phyloP scores from a whole-genome alignment of 2,329 filamentous ascomycete species.

The Fusarium sacchari region DNA sequence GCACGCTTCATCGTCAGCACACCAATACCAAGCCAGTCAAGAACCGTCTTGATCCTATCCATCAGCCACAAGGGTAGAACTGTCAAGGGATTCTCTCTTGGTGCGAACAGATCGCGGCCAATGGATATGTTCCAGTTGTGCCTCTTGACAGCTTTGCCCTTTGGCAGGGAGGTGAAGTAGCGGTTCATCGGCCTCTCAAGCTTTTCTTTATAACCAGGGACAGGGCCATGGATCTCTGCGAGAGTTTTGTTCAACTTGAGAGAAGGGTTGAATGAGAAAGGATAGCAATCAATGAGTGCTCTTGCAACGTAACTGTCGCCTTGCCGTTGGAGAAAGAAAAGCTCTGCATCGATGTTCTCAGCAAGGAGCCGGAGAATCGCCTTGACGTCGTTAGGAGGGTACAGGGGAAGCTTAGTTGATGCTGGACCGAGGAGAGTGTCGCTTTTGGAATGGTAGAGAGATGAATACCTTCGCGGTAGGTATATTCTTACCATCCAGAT shows the following conservation, averaged over 20 bases:
- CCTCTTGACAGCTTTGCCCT: not conserved
- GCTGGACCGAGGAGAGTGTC: not conserved
- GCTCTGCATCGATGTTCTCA: not conserved
- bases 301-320: not conserved
- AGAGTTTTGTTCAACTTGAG: not conserved
- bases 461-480: not conserved
- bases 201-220: rapidly evolving
- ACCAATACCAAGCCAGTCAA: not conserved
- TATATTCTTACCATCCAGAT: not conserved
- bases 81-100: not conserved
- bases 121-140: not conserved
- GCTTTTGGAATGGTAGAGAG: not conserved
- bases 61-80: not conserved
- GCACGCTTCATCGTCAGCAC: not conserved
- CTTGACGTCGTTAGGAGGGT: not conserved
- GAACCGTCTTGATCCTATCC: rapidly evolving
- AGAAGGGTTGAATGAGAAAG: not conserved
- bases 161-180: not conserved
- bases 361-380: rapidly evolving
- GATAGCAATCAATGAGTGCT: not conserved
- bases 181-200: not conserved
- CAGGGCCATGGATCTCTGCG: not conserved
- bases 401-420: rapidly evolving
- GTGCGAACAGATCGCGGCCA: rapidly evolving
- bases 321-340: not conserved